Conservation (phyloP, 495 filamentous ascomycete genomes). For the Talaromyces stipitatus region DNA sequence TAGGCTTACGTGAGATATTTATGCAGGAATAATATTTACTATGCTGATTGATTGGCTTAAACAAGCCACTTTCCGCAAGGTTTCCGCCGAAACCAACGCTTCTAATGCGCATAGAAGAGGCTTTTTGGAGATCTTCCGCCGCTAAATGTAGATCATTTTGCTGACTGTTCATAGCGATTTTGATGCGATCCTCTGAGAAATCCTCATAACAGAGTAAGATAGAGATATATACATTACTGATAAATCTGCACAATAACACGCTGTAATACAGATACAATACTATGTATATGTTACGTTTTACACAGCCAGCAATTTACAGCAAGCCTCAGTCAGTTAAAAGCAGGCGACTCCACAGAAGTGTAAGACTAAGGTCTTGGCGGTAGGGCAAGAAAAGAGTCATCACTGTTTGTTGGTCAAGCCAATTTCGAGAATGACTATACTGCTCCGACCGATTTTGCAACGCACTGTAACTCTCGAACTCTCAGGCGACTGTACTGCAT, state of each 20-base stretch:
- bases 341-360: not conserved
- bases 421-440: not conserved
- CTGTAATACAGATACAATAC: not conserved
- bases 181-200: not conserved
- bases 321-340: not conserved
- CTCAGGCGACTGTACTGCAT: too few relatives aligned
- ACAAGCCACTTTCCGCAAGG: not conserved
- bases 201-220: not conserved
- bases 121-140: not conserved
- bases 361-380: not conserved
- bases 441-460: too few relatives aligned
- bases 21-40: not conserved
- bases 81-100: not conserved
- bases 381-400: not conserved
- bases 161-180: not conserved
- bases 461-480: too few relatives aligned
- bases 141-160: not conserved
- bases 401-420: not conserved
- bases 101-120: not conserved
- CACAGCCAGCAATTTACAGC: not conserved
- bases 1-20: not conserved
- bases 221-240: constrained; percentile 1
- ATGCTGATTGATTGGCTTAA: not conserved
- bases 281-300: not conserved
- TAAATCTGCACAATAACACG: not conserved